Conservation (phyloP, 495 filamentous ascomycete species). For the Cudoniella acicularis region DNA sequence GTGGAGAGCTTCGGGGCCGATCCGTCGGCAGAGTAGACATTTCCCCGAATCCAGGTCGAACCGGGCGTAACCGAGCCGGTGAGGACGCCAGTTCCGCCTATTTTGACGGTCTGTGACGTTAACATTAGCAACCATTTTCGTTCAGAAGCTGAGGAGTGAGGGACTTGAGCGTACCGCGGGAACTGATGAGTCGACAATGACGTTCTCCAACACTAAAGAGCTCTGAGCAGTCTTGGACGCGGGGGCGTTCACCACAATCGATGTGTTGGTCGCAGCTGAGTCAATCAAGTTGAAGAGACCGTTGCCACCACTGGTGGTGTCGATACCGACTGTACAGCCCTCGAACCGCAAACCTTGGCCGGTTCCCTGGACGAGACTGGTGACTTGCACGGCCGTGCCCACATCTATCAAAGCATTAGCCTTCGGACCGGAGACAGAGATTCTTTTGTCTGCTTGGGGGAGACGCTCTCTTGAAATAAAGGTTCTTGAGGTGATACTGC, state of each 20-base stretch:
- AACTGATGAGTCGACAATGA: not conserved
- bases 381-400: not conserved
- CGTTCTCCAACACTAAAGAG: not conserved
- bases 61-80: not conserved
- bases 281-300: not conserved
- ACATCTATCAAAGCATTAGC: not conserved
- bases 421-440: not conserved
- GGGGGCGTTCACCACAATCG: not conserved
- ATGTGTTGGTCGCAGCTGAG: not conserved
- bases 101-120: not conserved
- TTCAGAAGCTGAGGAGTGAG: too few relatives aligned
- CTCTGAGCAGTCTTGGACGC: not conserved
- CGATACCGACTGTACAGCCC: not conserved
- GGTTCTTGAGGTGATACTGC: not conserved
- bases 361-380: not conserved
- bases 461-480: not conserved
- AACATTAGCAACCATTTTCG: too few relatives aligned
- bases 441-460: not conserved
- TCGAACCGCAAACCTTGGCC: not conserved
- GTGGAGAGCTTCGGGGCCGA: not conserved
- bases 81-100: not conserved
- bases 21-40: not conserved
- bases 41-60: not conserved
- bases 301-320: not conserved
- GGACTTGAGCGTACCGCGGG: not conserved